Percentiles rank a stretch among this genome's conserved stretches.
phyloP scores from a whole-genome alignment of 2,329 filamentous ascomycete genomes.

The Sphaceloma murrayae region DNA sequence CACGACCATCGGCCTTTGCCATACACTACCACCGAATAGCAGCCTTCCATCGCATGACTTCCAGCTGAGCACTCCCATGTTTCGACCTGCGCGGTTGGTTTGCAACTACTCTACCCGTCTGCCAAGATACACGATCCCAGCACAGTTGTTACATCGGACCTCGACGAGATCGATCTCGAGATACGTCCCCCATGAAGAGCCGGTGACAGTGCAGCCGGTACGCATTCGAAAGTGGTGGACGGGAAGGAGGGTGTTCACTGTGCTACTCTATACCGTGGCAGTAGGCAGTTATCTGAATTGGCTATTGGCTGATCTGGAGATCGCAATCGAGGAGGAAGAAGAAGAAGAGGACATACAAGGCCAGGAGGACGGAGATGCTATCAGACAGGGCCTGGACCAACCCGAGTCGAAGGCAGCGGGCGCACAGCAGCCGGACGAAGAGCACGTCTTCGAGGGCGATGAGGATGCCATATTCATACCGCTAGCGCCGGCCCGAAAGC shows the following conservation, averaged over 20 bases:
- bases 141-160: background rate
- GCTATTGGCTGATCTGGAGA: constrained; percentile 21
- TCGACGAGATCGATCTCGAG: background rate
- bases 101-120: constrained; percentile 11
- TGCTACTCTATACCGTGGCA: constrained; percentile 7
- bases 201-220: constrained; percentile 15
- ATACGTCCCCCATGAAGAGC: constrained; percentile 9
- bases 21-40: too few species aligned
- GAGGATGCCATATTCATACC: constrained; percentile 40
- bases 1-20: too few species aligned
- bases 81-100: constrained; percentile 11
- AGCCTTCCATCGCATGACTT: background rate
- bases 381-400: constrained; percentile 7
- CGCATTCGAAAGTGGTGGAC: constrained; percentile 12
- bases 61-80: constrained; percentile 12
- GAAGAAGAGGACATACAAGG: constrained; percentile 20
- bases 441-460: constrained; percentile 27
- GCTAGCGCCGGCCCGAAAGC: constrained; percentile 36
- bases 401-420: constrained; percentile 21
- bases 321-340: constrained; percentile 25
- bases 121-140: constrained; percentile 3
- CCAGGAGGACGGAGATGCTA: constrained; percentile 1
- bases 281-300: constrained; percentile 18
- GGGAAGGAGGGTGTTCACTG: constrained; percentile 8
- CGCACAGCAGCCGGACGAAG: constrained; percentile 26